Conservation (phyloP, 495 filamentous ascomycete species). For the Aspergillus conjunctus region DNA sequence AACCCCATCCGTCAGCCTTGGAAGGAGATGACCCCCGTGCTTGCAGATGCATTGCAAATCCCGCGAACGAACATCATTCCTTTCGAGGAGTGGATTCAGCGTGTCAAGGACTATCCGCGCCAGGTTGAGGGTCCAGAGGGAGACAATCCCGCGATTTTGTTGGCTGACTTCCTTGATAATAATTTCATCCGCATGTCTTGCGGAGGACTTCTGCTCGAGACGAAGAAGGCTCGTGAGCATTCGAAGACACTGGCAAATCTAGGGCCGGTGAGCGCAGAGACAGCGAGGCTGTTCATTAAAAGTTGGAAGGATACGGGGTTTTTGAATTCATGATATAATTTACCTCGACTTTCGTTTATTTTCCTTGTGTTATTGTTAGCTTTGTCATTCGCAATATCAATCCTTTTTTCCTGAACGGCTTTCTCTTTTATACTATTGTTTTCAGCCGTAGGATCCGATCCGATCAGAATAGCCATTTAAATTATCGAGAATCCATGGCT, state of each 20-base stretch:
- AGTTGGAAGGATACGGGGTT: conserved; percentile 38
- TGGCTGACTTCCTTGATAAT: conserved; percentile 53
- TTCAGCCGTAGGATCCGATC: no score
- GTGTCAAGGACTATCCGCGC: conserved; percentile 36
- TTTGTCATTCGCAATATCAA: no score
- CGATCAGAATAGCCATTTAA: no score
- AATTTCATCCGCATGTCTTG: conserved; percentile 56
- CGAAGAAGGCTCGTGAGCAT: conserved; percentile 41
- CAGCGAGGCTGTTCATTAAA: conserved; percentile 42
- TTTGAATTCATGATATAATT: not conserved
- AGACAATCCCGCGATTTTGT: conserved; percentile 49
- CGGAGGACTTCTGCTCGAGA: conserved; percentile 52
- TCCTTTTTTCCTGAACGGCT: no score
- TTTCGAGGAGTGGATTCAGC: conserved; percentile 48
- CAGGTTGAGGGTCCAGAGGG: conserved; percentile 17
- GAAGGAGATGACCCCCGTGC: conserved; percentile 39
- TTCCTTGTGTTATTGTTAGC: not conserved
- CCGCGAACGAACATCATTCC: conserved; percentile 38
- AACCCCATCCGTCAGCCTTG: conserved; percentile 55
- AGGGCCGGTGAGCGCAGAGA: conserved; percentile 43
- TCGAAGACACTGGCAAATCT: conserved; percentile 38
- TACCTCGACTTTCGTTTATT: not conserved
- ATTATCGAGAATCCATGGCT: no score
- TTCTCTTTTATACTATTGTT: no score
- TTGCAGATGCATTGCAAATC: conserved; percentile 47